Evolutionary conservation across 2,329 filamentous ascomycete species (phyloP), one percentile per base, ranked within the genome.

Genomic region (Neonectria punicea): DNA sequence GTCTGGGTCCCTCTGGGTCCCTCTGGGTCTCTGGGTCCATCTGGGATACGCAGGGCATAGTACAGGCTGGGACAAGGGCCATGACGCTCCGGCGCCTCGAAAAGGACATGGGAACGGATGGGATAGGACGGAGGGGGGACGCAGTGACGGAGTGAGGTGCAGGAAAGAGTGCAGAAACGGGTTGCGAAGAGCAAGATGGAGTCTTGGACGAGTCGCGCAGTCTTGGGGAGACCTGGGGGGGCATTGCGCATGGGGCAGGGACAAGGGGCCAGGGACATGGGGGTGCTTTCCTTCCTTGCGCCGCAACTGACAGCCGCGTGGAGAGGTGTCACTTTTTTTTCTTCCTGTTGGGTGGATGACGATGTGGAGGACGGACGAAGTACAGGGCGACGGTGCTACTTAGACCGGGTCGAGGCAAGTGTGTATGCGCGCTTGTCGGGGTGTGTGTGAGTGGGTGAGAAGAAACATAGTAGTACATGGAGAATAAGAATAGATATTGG

Each of bases 221-320:
- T 18, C 39, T 43, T 43, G 39, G 39, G n/a, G 69, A 68, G 36
- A 53, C 41, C 58, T 61, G 70, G 70, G 70, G 70, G 70, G 70
- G 64, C 70, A 72, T 72, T 72, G 66, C 67, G 64, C 70, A 70
- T 70, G 66, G 70, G 70, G 70, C 70, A 72, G 44, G 70, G 70
- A 72, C 70, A 72, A 71, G 69, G 69, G 69, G 65, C 25, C 55
- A 25, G 20, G 28, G 68, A 65, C 68, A 61, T 51, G 69, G 69
- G 69, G 47, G 49, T 28, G 56, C 41, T 64, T 70, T 72, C 43
- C 63, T 62, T 60, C 61, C 56, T 70, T 72, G 62, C 64, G 70
- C 68, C 70, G 68, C 53, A 71, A 63, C 61, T 63, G 61, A 63
- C 61, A 63, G 61, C 55, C 61, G 61, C 61, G 55, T 63, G 61